These are phyloP conservation scores for Saussurea involucrata DNA, from an alignment of 129 eudicot species.

Conservation along the genomic window DNA sequence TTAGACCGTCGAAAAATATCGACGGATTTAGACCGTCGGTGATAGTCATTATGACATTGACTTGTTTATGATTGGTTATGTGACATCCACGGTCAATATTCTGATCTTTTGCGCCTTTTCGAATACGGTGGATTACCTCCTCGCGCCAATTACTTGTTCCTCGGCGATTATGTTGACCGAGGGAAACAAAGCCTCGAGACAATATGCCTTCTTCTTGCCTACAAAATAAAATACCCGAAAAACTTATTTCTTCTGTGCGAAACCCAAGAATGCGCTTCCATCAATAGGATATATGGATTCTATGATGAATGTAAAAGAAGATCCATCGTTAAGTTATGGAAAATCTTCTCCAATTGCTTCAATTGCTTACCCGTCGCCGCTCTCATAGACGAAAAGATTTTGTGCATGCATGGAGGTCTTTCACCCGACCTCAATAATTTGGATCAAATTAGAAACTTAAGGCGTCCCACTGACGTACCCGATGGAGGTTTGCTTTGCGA, in stretches of 20 bases:
- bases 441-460: conserved; percentile 49
- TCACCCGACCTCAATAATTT: conserved; percentile 51
- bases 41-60: too few relatives aligned
- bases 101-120: conserved; percentile 58
- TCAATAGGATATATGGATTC: conserved; percentile 49
- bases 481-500: conserved; percentile 61
- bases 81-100: conserved; percentile 67
- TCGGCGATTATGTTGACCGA: conserved; percentile 60
- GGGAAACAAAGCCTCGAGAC: conserved; percentile 62
- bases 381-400: conserved; percentile 52
- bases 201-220: conserved; percentile 51
- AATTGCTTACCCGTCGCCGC: conserved; percentile 59
- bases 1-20: too few relatives aligned
- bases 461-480: conserved; percentile 53
- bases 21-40: too few relatives aligned
- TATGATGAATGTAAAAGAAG: conserved; percentile 50
- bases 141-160: conserved; percentile 48
- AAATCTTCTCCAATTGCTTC: conserved; percentile 41
- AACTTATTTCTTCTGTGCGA: conserved; percentile 48
- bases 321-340: conserved; percentile 50
- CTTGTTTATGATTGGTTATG: too few relatives aligned
- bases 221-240: conserved; percentile 44
- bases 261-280: conserved; percentile 49
- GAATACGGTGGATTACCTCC: conserved; percentile 69
- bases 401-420: conserved; percentile 69